Base-by-base conservation (phyloP, 169 alveolate genomes). In the Plasmodium gonderi region DNA sequence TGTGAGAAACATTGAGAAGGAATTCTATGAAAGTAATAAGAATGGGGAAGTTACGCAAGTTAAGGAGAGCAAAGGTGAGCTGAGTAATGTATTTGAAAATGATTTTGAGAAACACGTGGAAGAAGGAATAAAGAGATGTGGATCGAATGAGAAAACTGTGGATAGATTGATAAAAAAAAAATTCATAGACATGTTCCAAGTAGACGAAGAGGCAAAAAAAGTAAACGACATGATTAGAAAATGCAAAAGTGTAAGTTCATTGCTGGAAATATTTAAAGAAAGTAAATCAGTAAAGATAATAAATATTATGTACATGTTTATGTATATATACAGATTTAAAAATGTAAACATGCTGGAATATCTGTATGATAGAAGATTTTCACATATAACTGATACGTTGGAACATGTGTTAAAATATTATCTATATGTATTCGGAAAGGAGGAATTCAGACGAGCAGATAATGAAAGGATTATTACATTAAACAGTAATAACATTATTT, bases 301-400 rank as follows among this genome's bases (percentile, higher is more conserved):
- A 9, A 83, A 83, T 72, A 83, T 83, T 72, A 83, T 83, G 92
- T 83, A 83, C 26, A 23, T 51, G 36, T 83, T 83, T 60, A 83
- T 83, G 45, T 83, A 83, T 83, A 83, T 83, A 51, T 47, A 51
- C 33, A 26, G 92, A 83, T 31, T 72, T 26, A 29, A 72, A 72
- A 72, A 36, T 49, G 5, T 60, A 74, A 83, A 83, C 64, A 72
- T 83, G 23, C 31, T 17, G 14, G 92, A 83, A 8, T 83, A 83
- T 72, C 9, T 83, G 29, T 83, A 83, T 74, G 92, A 83, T 3
- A 83, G 67, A 47, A 72, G 92, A 20, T 83, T 83, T 72, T 20
- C 49, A 20, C 65, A 45, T 51, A 14, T 83, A 47, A 83, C 92
- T 7, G 45, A 83, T 74, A 14, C 85, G 11, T 47, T 83, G 3